phyloP scores from a whole-genome alignment of 805 yeast genomes.

The Crinitomyces ghanaensis region DNA sequence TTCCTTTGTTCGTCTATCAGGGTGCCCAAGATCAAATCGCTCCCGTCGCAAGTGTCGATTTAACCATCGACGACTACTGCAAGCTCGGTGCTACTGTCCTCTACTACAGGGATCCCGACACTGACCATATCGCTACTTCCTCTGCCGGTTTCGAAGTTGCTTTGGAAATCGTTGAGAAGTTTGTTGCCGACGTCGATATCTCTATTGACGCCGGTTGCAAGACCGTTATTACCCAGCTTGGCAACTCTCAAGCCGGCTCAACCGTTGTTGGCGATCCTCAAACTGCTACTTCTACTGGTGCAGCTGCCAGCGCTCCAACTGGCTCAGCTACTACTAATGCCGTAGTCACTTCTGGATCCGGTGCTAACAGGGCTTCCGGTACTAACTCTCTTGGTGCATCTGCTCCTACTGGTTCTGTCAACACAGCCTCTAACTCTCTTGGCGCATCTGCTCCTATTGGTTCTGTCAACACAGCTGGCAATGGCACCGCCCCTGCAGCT shows the following conservation, averaged over 20 bases:
- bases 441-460: constrained; percentile 3
- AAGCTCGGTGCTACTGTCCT: constrained; percentile 11
- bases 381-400: constrained; percentile 24
- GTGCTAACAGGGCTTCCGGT: constrained; percentile 6
- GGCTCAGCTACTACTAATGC: constrained; percentile 5
- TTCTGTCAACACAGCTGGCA: constrained; percentile 6
- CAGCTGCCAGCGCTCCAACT: constrained; percentile 4
- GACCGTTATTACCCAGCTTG: constrained; percentile 9
- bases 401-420: constrained; percentile 27
- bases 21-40: constrained; percentile 19
- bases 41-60: constrained; percentile 11
- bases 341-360: constrained; percentile 8
- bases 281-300: constrained; percentile 5
- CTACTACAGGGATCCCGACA: constrained; percentile 9
- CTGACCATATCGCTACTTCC: constrained; percentile 10
- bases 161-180: constrained; percentile 8
- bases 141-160: constrained; percentile 9
- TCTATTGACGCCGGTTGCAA: constrained; percentile 6
- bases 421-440: constrained; percentile 14
- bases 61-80: constrained; percentile 16
- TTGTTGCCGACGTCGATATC: constrained; percentile 5
- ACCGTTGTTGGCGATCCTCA: constrained; percentile 2
- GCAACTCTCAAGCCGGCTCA: background rate
- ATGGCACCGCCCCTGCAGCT: no score
- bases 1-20: constrained; percentile 20